Base-by-base conservation (phyloP, 1,139 yeast genomes). In the Arxiozyma heterogenica region DNA sequence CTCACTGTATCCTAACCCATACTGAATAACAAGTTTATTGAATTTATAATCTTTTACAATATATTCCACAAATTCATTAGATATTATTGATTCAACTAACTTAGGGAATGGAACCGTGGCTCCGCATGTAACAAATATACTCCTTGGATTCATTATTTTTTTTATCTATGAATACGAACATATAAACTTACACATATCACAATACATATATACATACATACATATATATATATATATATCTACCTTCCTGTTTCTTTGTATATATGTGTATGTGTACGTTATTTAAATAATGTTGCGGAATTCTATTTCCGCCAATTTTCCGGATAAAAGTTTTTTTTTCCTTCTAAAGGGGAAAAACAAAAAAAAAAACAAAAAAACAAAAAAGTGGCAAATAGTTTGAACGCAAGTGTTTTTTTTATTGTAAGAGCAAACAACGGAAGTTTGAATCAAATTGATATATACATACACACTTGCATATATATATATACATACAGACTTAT, bases 21-120 rank as follows among this genome's bases (percentile, higher is more conserved):
- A 87, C 65, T 91, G 98, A 4, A 89, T 65, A 1, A 76, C 70
- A 30, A 87, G 55, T 18, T 68, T 69, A 0, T 64, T 59, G 56
- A 74, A 79, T 0, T 80, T 79, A 2, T 61, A 57, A 0, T 59
- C 55, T 0, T 56, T 42, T 22, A 83, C 60, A 1, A 61, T 41
- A 25, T 15, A 53, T 0, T 62, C 54, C 0, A 84, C 57, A 50
- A 84, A 78, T 1, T 62, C 59, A 0, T 60, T 58, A 8, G 69
- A 59, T 6, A 81, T 58, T 0, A 78, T 70, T 4, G 73, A 62
- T 39, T 69, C 67, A 1, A 89, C 68, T n/a, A 89, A 75, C 18
- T 66, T 69, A 7, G 75, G 73, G 67, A 89, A 89, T 0, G 95
- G 86, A 15, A 84, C 88, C 0, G 96, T 88, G 1, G 95, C 96